These are phyloP conservation scores for Pseudogymnoascus pannorum DNA, from an alignment of 2,329 filamentous ascomycete species.

Conservation along the genomic window DNA sequence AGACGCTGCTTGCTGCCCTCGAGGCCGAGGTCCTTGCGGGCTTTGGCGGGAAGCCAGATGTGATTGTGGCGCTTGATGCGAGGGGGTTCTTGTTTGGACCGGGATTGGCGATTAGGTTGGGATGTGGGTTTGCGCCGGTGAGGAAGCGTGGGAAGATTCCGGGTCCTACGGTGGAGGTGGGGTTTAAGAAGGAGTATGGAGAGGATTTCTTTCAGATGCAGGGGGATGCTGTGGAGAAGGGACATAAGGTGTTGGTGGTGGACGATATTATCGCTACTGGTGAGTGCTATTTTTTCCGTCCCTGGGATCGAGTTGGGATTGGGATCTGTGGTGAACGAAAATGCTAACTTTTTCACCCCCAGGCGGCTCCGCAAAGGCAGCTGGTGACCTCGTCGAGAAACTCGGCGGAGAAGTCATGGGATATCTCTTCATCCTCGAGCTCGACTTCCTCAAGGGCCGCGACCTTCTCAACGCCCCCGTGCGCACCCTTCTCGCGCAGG, in stretches of 20 bases:
- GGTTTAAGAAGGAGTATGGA: constrained; percentile 94
- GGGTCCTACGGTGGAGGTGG: constrained; percentile 75
- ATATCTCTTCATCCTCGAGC: constrained; percentile 92
- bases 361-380: constrained; percentile 84
- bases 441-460: constrained; percentile 85
- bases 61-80: constrained; percentile 88
- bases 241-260: constrained; percentile 85
- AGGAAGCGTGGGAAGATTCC: constrained; percentile 95
- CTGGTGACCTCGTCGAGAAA: constrained; percentile 76
- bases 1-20: constrained; percentile 71
- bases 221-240: constrained; percentile 70
- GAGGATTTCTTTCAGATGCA: constrained; percentile 96
- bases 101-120: constrained; percentile 72
- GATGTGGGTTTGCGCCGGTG: constrained; percentile 84
- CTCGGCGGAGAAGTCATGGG: constrained; percentile 80
- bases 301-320: too few relatives aligned
- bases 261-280: constrained; percentile 98
- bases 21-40: constrained; percentile 69
- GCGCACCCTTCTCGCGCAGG: constrained; percentile 69
- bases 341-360: not conserved
- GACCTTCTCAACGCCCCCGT: constrained; percentile 81
- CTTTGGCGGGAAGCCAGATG: constrained; percentile 62
- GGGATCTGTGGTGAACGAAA: not conserved
- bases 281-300: constrained; percentile 43
- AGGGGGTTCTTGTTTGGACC: constrained; percentile 95